phyloP scores from a whole-genome alignment of 805 yeast species.

The Vanderwaltozyma verrucispora region DNA sequence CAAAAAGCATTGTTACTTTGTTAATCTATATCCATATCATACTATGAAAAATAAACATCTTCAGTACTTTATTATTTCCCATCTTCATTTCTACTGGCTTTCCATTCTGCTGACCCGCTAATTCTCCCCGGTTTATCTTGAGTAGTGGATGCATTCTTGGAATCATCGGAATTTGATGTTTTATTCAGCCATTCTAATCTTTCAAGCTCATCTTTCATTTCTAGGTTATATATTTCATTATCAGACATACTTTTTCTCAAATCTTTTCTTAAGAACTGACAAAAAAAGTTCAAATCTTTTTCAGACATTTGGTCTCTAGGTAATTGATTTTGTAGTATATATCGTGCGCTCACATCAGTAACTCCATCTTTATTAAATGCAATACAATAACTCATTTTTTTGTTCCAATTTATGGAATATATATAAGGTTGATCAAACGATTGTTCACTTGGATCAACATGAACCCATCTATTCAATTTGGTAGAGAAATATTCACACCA shows the following conservation, averaged over 20 bases:
- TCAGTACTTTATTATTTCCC: constrained; percentile 38
- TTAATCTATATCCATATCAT: too few species aligned
- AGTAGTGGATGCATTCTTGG: too few species aligned
- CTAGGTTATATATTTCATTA: constrained; percentile 30
- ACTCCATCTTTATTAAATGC: constrained; percentile 57
- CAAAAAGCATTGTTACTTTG: too few species aligned
- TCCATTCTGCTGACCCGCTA: constrained; percentile 74
- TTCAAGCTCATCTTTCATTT: constrained; percentile 27
- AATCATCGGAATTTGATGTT: too few species aligned
- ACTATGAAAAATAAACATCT: too few species aligned
- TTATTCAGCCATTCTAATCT: constrained; percentile 19
- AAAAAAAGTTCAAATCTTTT: constrained; percentile 26
- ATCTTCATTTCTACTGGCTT: constrained; percentile 63
- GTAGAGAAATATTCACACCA: constrained; percentile 86
- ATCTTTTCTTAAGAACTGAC: constrained; percentile 30
- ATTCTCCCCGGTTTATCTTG: constrained; percentile 36
- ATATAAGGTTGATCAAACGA: constrained; percentile 73
- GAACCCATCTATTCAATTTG: constrained; percentile 63
- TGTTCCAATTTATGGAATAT: constrained; percentile 84
- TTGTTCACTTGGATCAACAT: constrained; percentile 80
- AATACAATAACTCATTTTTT: constrained; percentile 79
- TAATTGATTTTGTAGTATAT: constrained; percentile 39
- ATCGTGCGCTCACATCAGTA: constrained; percentile 59
- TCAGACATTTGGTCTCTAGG: constrained; percentile 41
- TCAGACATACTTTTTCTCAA: constrained; percentile 25